Evolutionary conservation across 371 early-diverging fungal species (phyloP).

Genomic region (Zychaea mexicana): DNA sequence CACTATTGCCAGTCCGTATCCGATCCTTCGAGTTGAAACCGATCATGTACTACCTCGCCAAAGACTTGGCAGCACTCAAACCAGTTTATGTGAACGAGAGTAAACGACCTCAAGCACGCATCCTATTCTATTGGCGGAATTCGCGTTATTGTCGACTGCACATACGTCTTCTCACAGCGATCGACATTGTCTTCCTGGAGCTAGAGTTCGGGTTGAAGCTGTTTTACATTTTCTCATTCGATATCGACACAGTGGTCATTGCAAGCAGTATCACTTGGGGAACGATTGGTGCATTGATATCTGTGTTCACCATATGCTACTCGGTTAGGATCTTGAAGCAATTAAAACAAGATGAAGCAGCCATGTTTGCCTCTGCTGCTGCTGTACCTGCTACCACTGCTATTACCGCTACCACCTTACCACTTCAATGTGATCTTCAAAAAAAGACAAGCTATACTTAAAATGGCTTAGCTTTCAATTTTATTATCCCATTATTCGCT

Average conservation of each 20-base stretch:
- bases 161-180: slow-evolving; percentile 35
- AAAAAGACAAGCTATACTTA: no score
- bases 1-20: slow-evolving; percentile 35
- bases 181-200: slow-evolving; percentile 37
- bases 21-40: slow-evolving; percentile 42
- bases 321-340: slow-evolving; percentile 25
- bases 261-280: slow-evolving; percentile 36
- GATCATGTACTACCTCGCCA: slow-evolving; percentile 38
- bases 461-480: no score
- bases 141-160: slow-evolving; percentile 32
- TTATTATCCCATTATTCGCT: neutral
- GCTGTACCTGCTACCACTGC: neutral
- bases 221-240: slow-evolving; percentile 41
- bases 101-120: slow-evolving; percentile 17
- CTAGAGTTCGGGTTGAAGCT: slow-evolving; percentile 45
- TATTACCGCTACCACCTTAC: neutral
- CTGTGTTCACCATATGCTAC: slow-evolving; percentile 30
- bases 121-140: slow-evolving; percentile 36
- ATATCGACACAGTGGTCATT: slow-evolving; percentile 39
- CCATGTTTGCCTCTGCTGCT: slow-evolving; percentile 20
- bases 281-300: slow-evolving; percentile 29
- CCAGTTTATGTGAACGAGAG: slow-evolving; percentile 18
- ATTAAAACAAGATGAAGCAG: slow-evolving; percentile 27
- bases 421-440: neutral
- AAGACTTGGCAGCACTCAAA: slow-evolving; percentile 33